phyloP scores from a whole-genome alignment of 2,329 filamentous ascomycete species.

The Cryphonectria parasitica region DNA sequence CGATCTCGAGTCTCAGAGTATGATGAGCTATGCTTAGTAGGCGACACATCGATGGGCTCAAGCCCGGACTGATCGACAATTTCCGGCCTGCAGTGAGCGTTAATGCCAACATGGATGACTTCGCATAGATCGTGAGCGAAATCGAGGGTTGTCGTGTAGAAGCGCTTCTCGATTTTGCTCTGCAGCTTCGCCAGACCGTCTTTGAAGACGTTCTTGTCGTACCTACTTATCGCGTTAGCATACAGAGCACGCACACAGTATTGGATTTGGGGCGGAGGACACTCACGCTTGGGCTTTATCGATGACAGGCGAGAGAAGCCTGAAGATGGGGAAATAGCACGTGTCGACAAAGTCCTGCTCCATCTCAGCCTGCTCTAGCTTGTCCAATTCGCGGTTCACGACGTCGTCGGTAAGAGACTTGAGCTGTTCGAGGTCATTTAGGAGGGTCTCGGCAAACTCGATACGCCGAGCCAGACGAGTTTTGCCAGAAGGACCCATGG shows the following conservation, averaged over 20 bases:
- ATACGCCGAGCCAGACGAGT: slow-evolving; percentile 79
- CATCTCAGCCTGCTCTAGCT: slow-evolving; percentile 75
- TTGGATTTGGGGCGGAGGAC: slow-evolving; percentile 2
- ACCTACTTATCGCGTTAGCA: slow-evolving; percentile 52
- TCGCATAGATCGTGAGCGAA: slow-evolving; percentile 63
- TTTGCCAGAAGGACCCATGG: slow-evolving; percentile 85
- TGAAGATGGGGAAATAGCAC: slow-evolving; percentile 87
- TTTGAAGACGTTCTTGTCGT: slow-evolving; percentile 67
- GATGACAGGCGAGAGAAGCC: slow-evolving; percentile 75
- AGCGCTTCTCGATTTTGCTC: slow-evolving; percentile 55
- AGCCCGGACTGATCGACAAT: slow-evolving; percentile 35
- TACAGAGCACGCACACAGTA: slow-evolving; percentile 14
- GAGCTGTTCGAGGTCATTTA: slow-evolving; percentile 78
- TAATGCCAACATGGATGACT: slow-evolving; percentile 58
- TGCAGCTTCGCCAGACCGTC: slow-evolving; percentile 55
- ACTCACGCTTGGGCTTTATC: slow-evolving; percentile 82
- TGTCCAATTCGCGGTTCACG: slow-evolving; percentile 75
- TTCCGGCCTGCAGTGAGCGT: slow-evolving; percentile 41
- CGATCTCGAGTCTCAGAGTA: slow-evolving; percentile 77
- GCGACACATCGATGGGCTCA: slow-evolving; percentile 51
- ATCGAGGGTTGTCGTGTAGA: slow-evolving; percentile 60
- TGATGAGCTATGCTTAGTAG: slow-evolving; percentile 50
- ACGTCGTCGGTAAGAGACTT: slow-evolving; percentile 70
- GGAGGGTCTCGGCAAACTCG: slow-evolving; percentile 79
- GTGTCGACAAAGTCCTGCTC: slow-evolving; percentile 82